Evolutionary conservation across 2,329 filamentous ascomycete genomes (phyloP), one percentile per base, ranked within the genome.

Genomic region (Diplocarpon rosae): DNA sequence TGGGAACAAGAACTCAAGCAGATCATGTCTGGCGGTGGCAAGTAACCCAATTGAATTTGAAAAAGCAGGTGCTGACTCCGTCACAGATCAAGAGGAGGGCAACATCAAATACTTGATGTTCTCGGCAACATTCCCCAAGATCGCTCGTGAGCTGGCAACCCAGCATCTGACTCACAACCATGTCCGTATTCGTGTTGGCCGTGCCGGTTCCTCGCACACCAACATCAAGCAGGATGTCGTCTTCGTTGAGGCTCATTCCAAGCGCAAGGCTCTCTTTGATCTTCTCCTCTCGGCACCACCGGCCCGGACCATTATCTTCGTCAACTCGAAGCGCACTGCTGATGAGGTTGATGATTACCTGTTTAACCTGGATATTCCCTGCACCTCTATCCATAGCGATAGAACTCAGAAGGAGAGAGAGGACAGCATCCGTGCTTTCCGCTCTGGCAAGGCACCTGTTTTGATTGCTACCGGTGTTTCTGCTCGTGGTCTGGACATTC

Each of bases 361-460:
- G 0, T 96, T 78, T 69, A 90, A 95, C 61, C 69, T 76, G 47
- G 74, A 76, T 0, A 65, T 95, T 1, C 92, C 92, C 0, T 83
- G 80, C 40, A 93, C 87, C 0, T 94, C 89, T 0, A 93, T 96
- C 54, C 92, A 96, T 55, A 70, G 79, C 1, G 85, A 88, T 46
- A 84, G 90, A 17, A 93, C 84, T 32, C 92, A 96, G 66, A 75
- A 76, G 49, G 90, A 96, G 70, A 85, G 92, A 52, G 90, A 96
- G 63, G 88, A 94, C 60, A 83, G 90, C 1, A 75, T 96, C 79
- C 80, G 88, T 55, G 74, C 83, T 1, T 96, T 96, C 72, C 80
- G 85, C 15, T 69, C 68, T 15, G 90, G 85, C 1, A 75, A 73
- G 28, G 72, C 75, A 9, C 89, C 90, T 0, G 84, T 98, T 44